Evolutionary conservation across 768 basidiomycete genomes (phyloP).

Genomic region (Boletus patriciae): DNA sequence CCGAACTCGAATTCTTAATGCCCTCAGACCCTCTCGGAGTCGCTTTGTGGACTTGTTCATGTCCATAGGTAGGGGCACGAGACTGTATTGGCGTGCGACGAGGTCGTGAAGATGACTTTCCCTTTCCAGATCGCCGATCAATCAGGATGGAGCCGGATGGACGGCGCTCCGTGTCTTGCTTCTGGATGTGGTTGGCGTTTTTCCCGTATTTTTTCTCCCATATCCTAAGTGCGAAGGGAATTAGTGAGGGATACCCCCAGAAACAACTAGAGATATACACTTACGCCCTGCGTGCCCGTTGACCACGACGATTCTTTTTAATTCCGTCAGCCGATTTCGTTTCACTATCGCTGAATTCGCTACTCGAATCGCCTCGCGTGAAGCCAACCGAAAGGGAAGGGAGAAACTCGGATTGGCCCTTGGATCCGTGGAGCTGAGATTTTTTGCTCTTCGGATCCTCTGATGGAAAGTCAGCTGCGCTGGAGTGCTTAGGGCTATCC

Average conservation of each 20-base stretch:
- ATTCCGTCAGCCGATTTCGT: slow-evolving; percentile 48
- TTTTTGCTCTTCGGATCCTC: slow-evolving; percentile 12
- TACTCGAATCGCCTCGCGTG: slow-evolving; percentile 73
- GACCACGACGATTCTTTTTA: slow-evolving; percentile 89
- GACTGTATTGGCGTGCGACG: neutral
- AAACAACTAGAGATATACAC: slow-evolving; percentile 36
- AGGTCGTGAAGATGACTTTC: slow-evolving; percentile 1
- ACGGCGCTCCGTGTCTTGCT: slow-evolving; percentile 27
- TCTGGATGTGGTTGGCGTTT: slow-evolving; percentile 89
- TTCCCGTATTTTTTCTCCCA: slow-evolving; percentile 97
- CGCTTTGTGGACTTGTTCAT: neutral
- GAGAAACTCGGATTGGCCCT: slow-evolving; percentile 63
- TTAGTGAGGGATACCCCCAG: neutral
- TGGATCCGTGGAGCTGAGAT: slow-evolving; percentile 24
- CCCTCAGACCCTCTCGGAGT: neutral
- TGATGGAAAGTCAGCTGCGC: slow-evolving; percentile 20
- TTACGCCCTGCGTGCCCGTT: slow-evolving; percentile 91
- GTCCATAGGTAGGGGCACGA: neutral
- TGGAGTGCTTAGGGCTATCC: slow-evolving; percentile 19
- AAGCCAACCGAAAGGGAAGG: slow-evolving; percentile 89
- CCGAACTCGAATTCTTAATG: neutral
- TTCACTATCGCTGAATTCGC: slow-evolving; percentile 73
- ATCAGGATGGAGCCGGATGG: slow-evolving; percentile 8
- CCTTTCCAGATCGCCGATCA: slow-evolving; percentile 22
- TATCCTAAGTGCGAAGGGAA: slow-evolving; percentile 53